Evolutionary conservation across 1,284 basidiomycete genomes (phyloP).

Genomic region (Rhizoctonia solani): DNA sequence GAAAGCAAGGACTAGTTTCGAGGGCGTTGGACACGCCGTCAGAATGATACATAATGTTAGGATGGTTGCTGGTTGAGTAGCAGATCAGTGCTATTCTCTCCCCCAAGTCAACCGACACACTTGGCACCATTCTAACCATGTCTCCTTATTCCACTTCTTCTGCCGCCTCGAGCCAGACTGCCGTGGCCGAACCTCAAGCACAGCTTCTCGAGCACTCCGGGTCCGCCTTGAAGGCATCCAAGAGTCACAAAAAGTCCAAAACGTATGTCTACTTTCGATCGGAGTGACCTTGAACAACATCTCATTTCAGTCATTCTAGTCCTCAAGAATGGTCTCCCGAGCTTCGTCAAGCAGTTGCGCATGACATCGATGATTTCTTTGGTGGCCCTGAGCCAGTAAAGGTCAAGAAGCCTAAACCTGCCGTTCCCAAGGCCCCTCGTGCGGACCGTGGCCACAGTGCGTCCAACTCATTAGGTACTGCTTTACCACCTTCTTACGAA

Average conservation of each 20-base stretch:
- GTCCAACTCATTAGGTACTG: neutral
- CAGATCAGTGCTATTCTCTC: neutral
- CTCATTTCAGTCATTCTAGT: slow-evolving; percentile 2
- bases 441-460: neutral
- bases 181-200: neutral
- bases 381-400: neutral
- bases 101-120: neutral
- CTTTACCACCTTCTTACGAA: slow-evolving; percentile 25
- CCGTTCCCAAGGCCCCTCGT: slow-evolving; percentile 4
- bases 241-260: neutral
- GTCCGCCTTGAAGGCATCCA: neutral
- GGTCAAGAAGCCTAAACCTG: slow-evolving; percentile 31
- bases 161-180: slow-evolving; percentile 21
- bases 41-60: slow-evolving; percentile 26
- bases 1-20: neutral
- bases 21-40: slow-evolving; percentile 20
- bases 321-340: neutral
- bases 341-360: neutral
- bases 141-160: slow-evolving; percentile 19
- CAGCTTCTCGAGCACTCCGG: neutral
- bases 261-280: neutral
- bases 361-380: slow-evolving; percentile 21
- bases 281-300: neutral
- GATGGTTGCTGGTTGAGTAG: neutral
- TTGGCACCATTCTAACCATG: neutral